phyloP scores from a whole-genome alignment of 2,329 filamentous ascomycete genomes.

The Zopfia rhizophila region DNA sequence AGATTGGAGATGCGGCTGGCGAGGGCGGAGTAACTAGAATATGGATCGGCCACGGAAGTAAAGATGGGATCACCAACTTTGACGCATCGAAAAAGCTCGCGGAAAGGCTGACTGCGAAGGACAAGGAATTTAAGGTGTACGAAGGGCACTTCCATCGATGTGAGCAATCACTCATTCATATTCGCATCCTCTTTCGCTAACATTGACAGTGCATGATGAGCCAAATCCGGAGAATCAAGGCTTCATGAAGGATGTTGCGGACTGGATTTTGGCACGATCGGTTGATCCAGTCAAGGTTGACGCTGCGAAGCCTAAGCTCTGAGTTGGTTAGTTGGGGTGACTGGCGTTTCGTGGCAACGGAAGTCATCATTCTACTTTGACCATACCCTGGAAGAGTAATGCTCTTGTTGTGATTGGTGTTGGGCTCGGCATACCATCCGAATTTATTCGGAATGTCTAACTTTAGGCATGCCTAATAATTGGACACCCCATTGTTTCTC shows the following conservation, averaged over 20 bases:
- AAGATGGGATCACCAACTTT: constrained; percentile 75
- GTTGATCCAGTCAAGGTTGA: constrained; percentile 42
- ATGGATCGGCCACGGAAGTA: constrained; percentile 80
- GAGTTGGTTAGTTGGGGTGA: constrained; percentile 5
- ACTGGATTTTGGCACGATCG: constrained; percentile 48
- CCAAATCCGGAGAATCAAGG: constrained; percentile 45
- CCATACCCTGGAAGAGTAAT: too few species aligned
- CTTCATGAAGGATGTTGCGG: constrained; percentile 47
- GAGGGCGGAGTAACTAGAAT: constrained; percentile 70
- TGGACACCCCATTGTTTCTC: too few species aligned
- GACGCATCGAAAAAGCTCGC: constrained; percentile 72
- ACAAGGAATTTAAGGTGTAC: constrained; percentile 78
- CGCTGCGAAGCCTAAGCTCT: constrained; percentile 47
- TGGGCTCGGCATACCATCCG: too few species aligned
- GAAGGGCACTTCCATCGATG: constrained; percentile 81
- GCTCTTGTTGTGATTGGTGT: too few species aligned
- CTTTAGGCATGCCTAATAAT: too few species aligned
- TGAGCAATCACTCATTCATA: constrained; percentile 39
- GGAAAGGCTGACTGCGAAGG: constrained; percentile 66
- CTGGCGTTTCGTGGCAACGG: too few species aligned
- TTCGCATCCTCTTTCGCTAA: constrained; percentile 21
- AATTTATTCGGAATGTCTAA: too few species aligned
- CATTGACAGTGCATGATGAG: constrained; percentile 48
- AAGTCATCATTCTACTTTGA: too few species aligned
- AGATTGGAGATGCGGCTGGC: constrained; percentile 53